Conservation (phyloP, 2,329 filamentous ascomycete species). For the Pseudogymnoascus pannorum region DNA sequence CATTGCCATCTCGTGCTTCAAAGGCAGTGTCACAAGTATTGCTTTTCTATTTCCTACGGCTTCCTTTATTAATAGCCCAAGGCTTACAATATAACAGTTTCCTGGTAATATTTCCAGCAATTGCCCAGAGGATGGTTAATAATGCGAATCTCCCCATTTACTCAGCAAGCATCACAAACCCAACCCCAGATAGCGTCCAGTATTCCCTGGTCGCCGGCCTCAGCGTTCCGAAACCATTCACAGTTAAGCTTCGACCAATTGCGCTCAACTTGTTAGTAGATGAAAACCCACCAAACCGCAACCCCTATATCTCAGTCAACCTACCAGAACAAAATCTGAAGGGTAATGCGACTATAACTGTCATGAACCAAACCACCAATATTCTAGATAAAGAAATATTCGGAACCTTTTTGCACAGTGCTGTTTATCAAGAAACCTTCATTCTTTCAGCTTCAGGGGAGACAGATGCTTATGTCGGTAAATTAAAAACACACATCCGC, state of each 20-base stretch:
- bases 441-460: background rate
- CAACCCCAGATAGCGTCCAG: constrained; percentile 28
- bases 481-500: constrained; percentile 28
- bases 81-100: constrained; percentile 25
- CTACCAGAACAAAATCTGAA: constrained; percentile 13
- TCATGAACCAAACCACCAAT: background rate
- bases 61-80: background rate
- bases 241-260: constrained; percentile 32
- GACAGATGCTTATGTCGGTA: background rate
- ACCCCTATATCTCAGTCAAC: constrained; percentile 25
- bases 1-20: background rate
- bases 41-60: background rate
- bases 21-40: background rate
- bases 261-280: constrained; percentile 29
- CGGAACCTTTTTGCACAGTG: constrained; percentile 1
- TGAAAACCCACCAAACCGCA: constrained; percentile 23
- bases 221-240: constrained; percentile 30
- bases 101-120: constrained; percentile 32
- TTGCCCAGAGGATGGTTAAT: constrained; percentile 34
- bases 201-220: constrained; percentile 31
- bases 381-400: background rate
- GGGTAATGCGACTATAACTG: background rate
- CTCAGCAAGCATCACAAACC: constrained; percentile 29
- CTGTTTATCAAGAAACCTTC: constrained; percentile 1
- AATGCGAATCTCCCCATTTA: constrained; percentile 32